Evolutionary conservation across 1,139 yeast species (phyloP).

Genomic region (Tardiomyces blankii): DNA sequence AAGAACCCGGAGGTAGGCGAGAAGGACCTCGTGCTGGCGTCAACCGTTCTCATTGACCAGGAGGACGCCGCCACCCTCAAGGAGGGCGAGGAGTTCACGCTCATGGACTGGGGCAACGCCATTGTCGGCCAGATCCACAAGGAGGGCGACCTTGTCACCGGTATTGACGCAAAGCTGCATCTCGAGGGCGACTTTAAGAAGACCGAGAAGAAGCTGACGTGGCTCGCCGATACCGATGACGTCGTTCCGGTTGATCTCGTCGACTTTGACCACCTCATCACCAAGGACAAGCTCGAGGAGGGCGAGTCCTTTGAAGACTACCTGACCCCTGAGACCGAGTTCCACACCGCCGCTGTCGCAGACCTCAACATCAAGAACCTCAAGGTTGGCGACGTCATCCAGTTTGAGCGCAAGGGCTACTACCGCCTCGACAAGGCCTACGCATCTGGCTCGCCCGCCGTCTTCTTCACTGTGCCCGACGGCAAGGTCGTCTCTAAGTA

Average conservation of each 20-base stretch:
- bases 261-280: constrained; percentile 91
- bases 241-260: constrained; percentile 69
- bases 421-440: constrained; percentile 67
- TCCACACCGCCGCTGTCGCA: constrained; percentile 68
- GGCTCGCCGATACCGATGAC: constrained; percentile 74
- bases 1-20: constrained; percentile 87
- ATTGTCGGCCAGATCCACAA: constrained; percentile 63
- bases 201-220: constrained; percentile 88
- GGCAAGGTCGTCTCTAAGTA: constrained; percentile 83
- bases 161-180: constrained; percentile 71
- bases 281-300: constrained; percentile 92
- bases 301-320: constrained; percentile 91
- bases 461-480: constrained; percentile 92
- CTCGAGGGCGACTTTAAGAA: constrained; percentile 96
- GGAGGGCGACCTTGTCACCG: constrained; percentile 45
- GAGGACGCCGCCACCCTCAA: constrained; percentile 68
- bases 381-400: constrained; percentile 80
- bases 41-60: constrained; percentile 68
- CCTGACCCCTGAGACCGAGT: constrained; percentile 80
- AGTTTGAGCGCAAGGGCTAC: constrained; percentile 96
- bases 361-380: constrained; percentile 68
- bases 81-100: constrained; percentile 76
- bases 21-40: constrained; percentile 63
- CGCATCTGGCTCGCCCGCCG: constrained; percentile 35
- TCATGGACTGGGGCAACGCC: constrained; percentile 99